Percentiles rank a stretch among this genome's conserved stretches.
phyloP scores from a whole-genome alignment of 1,284 basidiomycete genomes.

The Inonotus hispidus region DNA sequence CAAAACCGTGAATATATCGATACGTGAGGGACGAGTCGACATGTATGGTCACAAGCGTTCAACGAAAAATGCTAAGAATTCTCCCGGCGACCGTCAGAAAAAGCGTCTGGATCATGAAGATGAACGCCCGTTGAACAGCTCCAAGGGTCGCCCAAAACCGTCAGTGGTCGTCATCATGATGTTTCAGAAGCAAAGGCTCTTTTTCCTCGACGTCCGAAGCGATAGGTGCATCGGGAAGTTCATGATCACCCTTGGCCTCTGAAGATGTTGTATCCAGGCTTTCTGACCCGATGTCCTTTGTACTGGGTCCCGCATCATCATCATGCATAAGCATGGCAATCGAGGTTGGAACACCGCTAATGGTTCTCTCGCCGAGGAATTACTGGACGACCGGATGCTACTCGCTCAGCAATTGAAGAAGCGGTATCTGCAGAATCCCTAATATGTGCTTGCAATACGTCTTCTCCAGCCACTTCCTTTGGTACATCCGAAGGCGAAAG shows the following conservation, averaged over 20 bases:
- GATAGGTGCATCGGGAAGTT: neutral
- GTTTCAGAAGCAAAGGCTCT: neutral
- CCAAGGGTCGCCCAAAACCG: constrained; percentile 56
- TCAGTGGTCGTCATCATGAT: constrained; percentile 33
- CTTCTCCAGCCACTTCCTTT: constrained; percentile 9
- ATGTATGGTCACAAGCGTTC: neutral
- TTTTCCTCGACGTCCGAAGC: neutral
- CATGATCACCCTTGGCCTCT: neutral
- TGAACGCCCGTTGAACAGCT: constrained; percentile 40
- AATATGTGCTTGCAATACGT: constrained; percentile 11
- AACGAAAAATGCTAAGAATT: constrained; percentile 16
- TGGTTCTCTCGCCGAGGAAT: constrained; percentile 18
- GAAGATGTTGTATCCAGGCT: neutral
- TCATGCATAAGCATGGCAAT: constrained; percentile 17
- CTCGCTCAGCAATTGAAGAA: constrained; percentile 1
- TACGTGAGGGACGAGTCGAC: neutral
- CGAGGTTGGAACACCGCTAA: neutral
- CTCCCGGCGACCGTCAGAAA: constrained; percentile 58
- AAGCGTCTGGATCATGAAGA: constrained; percentile 40
- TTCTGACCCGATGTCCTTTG: neutral
- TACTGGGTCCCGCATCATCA: neutral
- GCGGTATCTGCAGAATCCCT: constrained; percentile 5
- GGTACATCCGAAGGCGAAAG: neutral
- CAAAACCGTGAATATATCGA: neutral
- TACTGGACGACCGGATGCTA: constrained; percentile 1